Base-by-base conservation (phyloP, 306 rosid genomes). In the Trifolium fragiferum region DNA sequence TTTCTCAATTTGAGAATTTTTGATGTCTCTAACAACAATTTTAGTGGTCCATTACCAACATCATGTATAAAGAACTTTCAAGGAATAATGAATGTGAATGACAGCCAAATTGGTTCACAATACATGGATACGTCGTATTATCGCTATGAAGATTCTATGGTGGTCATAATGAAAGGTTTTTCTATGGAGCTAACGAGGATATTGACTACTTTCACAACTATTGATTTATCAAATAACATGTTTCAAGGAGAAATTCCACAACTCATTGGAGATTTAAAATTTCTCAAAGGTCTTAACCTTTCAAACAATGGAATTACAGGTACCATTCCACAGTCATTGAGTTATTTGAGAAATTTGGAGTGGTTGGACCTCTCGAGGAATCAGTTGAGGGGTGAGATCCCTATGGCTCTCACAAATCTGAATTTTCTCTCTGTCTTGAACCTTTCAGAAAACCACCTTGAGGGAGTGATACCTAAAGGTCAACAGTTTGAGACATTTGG, bases 171-270 rank as follows among this genome's bases (percentile, higher is more conserved):
- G 23, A 84, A 84, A 69, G 90, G 86, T 7, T 0, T 0, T 0
- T 1, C 1, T 0, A 7, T 0, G 0, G 35, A 82, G 10, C n/a
- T 80, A 4, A 10, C 0, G 1, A 80, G 51, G 64, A 68, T 82
- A 20, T 47, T 47, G 11, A 37, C 23, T 2, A 63, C 32, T 12
- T 80, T 82, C 38, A 84, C 75, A 40, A 16, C 43, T 0, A 77
- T 84, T 19, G 88, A 87, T 58, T 38, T 84, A 0, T 84, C 89
- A n/a, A 84, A 70, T 7, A 87, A 87, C 41, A 49, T 19, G 20
- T 84, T 87, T 25, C 66, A 40, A 8, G 88, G 87, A 11, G 65
- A 75, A 44, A 75, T 87, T 7, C 85, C 85, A 6, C 0, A 12
- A 6, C 19, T 11, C 15, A 46, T 83, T 38, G 87, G 81, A 47